Percentiles rank a stretch among this genome's conserved stretches.
These are phyloP conservation scores for Wickerhamiella bombiphila DNA, from an alignment of 805 yeast species.

Conservation along the genomic window DNA sequence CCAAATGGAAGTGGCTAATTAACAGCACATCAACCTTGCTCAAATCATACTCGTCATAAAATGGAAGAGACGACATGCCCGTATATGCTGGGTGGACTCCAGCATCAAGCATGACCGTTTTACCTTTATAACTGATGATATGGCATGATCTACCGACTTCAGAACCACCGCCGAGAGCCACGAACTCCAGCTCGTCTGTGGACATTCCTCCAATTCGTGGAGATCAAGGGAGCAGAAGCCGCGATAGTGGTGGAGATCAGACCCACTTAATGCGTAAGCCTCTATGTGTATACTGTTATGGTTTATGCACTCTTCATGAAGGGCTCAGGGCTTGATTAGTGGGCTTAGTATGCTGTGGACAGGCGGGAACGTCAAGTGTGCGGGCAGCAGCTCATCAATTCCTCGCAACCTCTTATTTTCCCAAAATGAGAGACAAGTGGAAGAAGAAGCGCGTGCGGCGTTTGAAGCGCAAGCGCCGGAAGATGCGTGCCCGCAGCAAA, in stretches of 20 bases:
- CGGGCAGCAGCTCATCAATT: too few relatives aligned
- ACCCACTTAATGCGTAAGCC: too few relatives aligned
- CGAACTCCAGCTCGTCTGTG: slow-evolving; percentile 50
- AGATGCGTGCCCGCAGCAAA: slow-evolving; percentile 97
- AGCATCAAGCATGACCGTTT: slow-evolving; percentile 92
- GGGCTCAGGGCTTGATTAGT: too few relatives aligned
- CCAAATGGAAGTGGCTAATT: slow-evolving; percentile 91
- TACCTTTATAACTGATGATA: slow-evolving; percentile 79
- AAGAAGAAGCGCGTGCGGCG: slow-evolving; percentile 99
- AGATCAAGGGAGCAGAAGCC: too few relatives aligned
- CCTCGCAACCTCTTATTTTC: too few relatives aligned
- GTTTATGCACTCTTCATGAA: too few relatives aligned
- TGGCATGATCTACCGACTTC: slow-evolving; percentile 98
- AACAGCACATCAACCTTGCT: slow-evolving; percentile 73
- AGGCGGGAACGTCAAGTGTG: too few relatives aligned
- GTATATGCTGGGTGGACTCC: slow-evolving; percentile 94
- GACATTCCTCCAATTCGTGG: too few relatives aligned
- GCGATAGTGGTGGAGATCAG: too few relatives aligned
- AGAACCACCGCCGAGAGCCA: slow-evolving; percentile 93
- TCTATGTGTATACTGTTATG: too few relatives aligned
- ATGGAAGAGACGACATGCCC: slow-evolving; percentile 85
- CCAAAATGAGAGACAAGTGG: slow-evolving; percentile 62
- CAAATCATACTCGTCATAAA: slow-evolving; percentile 87
- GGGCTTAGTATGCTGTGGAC: too few relatives aligned
- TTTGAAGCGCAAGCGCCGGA: slow-evolving; percentile 99